These are phyloP conservation scores for Paxillus involutus DNA, from an alignment of 768 basidiomycete genomes.

Conservation along the genomic window DNA sequence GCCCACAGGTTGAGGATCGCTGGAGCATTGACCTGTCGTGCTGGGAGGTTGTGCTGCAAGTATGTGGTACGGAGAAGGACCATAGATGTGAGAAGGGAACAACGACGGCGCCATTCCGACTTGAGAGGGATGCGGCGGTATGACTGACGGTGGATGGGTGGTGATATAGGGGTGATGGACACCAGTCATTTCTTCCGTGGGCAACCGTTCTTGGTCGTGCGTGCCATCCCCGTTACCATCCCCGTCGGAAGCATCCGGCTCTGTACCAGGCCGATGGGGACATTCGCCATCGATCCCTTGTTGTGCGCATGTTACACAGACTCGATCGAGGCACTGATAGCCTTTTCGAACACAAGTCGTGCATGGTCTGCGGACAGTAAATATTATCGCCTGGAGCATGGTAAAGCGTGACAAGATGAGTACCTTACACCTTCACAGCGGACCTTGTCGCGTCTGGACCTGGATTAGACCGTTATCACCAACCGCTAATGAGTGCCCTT, in stretches of 20 bases:
- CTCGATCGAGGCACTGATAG: slow-evolving; percentile 51
- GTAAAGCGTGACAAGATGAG: slow-evolving; percentile 9
- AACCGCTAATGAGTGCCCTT: slow-evolving; percentile 19
- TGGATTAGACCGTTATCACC: slow-evolving; percentile 12
- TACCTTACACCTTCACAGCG: slow-evolving; percentile 61
- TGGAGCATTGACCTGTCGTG: slow-evolving; percentile 11
- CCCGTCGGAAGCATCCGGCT: slow-evolving; percentile 26
- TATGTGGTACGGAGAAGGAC: slow-evolving; percentile 28
- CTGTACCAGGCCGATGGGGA: slow-evolving; percentile 35
- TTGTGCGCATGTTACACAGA: slow-evolving; percentile 43
- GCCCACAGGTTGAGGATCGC: slow-evolving; percentile 26
- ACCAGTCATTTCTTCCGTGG: not conserved
- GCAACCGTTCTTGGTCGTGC: not conserved
- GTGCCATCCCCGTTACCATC: slow-evolving; percentile 25
- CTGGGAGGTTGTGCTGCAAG: slow-evolving; percentile 19
- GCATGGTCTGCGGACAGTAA: slow-evolving; percentile 43
- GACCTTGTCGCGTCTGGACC: slow-evolving; percentile 56
- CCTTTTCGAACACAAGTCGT: slow-evolving; percentile 49
- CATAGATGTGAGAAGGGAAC: slow-evolving; percentile 28
- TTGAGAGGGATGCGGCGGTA: slow-evolving; percentile 18
- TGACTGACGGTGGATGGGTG: slow-evolving; percentile 8
- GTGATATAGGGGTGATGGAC: slow-evolving; percentile 15
- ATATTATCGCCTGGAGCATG: slow-evolving; percentile 4
- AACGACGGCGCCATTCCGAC: slow-evolving; percentile 14
- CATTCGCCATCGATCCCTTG: slow-evolving; percentile 48